phyloP scores from a whole-genome alignment of 2,329 filamentous ascomycete species.

The Pseudogymnoascus sp. region DNA sequence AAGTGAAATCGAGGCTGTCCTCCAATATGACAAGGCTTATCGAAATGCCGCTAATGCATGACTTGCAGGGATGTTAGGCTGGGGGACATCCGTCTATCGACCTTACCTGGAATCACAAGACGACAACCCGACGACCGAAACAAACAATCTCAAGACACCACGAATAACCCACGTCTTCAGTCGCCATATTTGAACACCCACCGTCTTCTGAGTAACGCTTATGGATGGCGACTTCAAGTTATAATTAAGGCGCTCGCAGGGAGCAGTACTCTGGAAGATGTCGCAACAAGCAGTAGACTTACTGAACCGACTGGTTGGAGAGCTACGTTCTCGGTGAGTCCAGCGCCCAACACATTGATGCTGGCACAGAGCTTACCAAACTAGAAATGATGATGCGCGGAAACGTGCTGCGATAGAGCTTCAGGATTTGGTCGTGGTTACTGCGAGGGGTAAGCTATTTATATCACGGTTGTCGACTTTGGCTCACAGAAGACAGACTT shows the following conservation, averaged over 20 bases:
- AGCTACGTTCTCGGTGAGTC: conserved; percentile 26
- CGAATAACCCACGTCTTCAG: not conserved
- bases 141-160: conserved; percentile 7
- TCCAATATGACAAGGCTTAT: conserved; percentile 9
- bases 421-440: conserved; percentile 27
- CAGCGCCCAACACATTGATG: not conserved
- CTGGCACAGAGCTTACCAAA: conserved; percentile 11
- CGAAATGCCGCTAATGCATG: conserved; percentile 1
- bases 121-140: conserved; percentile 4
- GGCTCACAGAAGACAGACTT: conserved; percentile 49
- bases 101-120: not conserved
- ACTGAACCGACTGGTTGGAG: conserved; percentile 26
- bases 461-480: not conserved
- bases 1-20: not conserved
- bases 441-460: conserved; percentile 26
- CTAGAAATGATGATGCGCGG: conserved; percentile 27
- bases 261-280: conserved; percentile 18
- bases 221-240: conserved; percentile 23
- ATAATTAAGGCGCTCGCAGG: conserved; percentile 19
- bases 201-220: conserved; percentile 15
- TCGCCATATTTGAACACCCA: not conserved
- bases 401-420: conserved; percentile 29
- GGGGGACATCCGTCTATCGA: not conserved
- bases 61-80: conserved; percentile 4
- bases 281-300: conserved; percentile 27